A percentile compares a stretch with the other conserved stretches of the same genome.
Conservation (phyloP, 2,329 filamentous ascomycete genomes). For the Alternaria ethzedia region DNA sequence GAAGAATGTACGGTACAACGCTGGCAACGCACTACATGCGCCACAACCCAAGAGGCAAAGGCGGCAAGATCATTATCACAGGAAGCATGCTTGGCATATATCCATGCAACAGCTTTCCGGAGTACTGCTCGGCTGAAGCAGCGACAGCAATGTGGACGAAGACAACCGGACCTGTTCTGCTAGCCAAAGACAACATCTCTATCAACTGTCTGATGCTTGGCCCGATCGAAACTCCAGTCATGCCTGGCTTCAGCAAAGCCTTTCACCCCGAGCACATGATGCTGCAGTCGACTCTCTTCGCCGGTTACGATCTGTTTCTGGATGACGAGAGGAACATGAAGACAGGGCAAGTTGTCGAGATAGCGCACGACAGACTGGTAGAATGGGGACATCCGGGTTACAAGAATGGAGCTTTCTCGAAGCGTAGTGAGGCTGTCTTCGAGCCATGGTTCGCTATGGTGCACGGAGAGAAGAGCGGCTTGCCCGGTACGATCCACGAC, state of each 20-base stretch:
- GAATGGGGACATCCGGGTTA: constrained; percentile 46
- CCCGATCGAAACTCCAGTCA: constrained; percentile 51
- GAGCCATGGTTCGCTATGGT: constrained; percentile 55
- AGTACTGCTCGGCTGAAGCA: constrained; percentile 61
- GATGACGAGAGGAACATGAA: constrained; percentile 48
- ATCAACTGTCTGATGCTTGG: constrained; percentile 59
- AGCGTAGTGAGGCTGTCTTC: constrained; percentile 54
- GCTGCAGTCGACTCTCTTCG: constrained; percentile 52
- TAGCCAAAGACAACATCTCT: constrained; percentile 55
- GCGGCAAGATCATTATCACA: constrained; percentile 55
- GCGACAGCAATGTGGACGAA: constrained; percentile 46
- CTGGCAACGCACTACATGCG: constrained; percentile 62
- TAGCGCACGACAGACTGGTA: constrained; percentile 50
- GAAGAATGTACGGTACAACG: constrained; percentile 57
- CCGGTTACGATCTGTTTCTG: constrained; percentile 54
- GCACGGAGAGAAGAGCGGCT: constrained; percentile 52
- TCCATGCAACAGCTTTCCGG: constrained; percentile 54
- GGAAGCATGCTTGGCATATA: constrained; percentile 54
- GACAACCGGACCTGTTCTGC: constrained; percentile 20
- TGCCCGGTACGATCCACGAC: constrained; percentile 47
- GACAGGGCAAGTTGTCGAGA: constrained; percentile 54
- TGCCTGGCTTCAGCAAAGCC: constrained; percentile 47
- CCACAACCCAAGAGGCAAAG: constrained; percentile 51
- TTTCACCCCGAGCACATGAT: constrained; percentile 41
- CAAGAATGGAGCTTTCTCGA: constrained; percentile 51